Conservation (phyloP, 2,329 filamentous ascomycete genomes). For the Paracoccidioides brasiliensis region DNA sequence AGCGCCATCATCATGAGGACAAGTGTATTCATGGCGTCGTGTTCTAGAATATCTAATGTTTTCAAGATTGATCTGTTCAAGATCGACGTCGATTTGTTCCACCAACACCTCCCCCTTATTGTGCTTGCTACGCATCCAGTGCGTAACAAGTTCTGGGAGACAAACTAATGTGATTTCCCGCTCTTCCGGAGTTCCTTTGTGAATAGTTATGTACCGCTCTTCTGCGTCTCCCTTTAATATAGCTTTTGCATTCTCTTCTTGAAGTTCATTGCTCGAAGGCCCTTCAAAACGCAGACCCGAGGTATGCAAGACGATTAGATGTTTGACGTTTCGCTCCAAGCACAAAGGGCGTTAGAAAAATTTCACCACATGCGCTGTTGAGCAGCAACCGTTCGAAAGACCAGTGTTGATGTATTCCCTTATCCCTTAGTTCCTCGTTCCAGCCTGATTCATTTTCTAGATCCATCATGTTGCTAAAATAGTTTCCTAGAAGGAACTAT, state of each 20-base stretch:
- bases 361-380: conserved; percentile 8
- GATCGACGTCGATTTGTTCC: too few species aligned
- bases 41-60: conserved; percentile 17
- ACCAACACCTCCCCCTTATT: not conserved
- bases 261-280: conserved; percentile 11
- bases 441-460: conserved; percentile 13
- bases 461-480: conserved; percentile 13
- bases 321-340: conserved; percentile 13
- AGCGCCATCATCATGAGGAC: conserved; percentile 13
- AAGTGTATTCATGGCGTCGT: conserved; percentile 16
- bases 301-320: conserved; percentile 14
- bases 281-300: conserved; percentile 16
- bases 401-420: conserved; percentile 16
- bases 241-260: conserved; percentile 4
- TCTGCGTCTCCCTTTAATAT: conserved; percentile 13
- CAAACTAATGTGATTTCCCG: conserved; percentile 9
- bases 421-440: conserved; percentile 16
- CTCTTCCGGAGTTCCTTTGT: not conserved
- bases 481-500: conserved; percentile 15
- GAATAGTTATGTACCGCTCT: conserved; percentile 2
- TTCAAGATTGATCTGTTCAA: conserved; percentile 8
- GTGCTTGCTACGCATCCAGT: conserved; percentile 11
- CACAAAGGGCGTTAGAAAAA: conserved; percentile 12
- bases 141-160: conserved; percentile 8
- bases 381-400: conserved; percentile 12